Evolutionary conservation across 176 grass and related monocot species (phyloP).

Genomic region (Oryza australiensis): DNA sequence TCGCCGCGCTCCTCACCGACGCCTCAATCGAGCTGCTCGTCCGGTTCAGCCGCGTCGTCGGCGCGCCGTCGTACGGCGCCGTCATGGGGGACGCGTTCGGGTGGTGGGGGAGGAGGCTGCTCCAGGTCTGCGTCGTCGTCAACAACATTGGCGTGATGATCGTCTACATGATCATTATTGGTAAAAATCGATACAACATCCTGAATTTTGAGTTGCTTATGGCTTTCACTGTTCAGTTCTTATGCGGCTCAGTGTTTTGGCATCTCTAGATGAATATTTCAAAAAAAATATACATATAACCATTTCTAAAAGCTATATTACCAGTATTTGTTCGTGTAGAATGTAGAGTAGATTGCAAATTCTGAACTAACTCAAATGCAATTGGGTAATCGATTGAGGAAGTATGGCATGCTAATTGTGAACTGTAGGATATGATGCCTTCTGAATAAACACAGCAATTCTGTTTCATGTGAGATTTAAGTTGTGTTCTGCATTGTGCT

Average conservation of each 20-base stretch:
- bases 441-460: not conserved
- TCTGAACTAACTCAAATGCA: constrained; percentile 13
- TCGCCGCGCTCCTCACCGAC: constrained; percentile 84
- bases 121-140: constrained; percentile 82
- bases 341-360: not conserved
- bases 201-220: constrained; percentile 5
- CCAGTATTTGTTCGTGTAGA: not conserved
- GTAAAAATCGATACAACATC: constrained; percentile 32
- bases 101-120: constrained; percentile 52
- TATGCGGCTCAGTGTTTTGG: not conserved
- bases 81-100: constrained; percentile 86
- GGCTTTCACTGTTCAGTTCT: not conserved
- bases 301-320: not conserved
- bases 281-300: no score
- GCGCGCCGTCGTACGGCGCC: constrained; percentile 64
- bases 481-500: not conserved
- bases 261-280: no score
- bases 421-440: not conserved
- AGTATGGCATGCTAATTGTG: not conserved
- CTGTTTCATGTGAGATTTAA: not conserved
- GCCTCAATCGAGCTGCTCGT: constrained; percentile 84
- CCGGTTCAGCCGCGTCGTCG: constrained; percentile 67
- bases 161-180: constrained; percentile 98
- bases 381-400: not conserved
- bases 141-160: constrained; percentile 94